Evolutionary conservation across 768 basidiomycete genomes (phyloP), one percentile per base, ranked within the genome.

Genomic region (Glaciozyma martinii): DNA sequence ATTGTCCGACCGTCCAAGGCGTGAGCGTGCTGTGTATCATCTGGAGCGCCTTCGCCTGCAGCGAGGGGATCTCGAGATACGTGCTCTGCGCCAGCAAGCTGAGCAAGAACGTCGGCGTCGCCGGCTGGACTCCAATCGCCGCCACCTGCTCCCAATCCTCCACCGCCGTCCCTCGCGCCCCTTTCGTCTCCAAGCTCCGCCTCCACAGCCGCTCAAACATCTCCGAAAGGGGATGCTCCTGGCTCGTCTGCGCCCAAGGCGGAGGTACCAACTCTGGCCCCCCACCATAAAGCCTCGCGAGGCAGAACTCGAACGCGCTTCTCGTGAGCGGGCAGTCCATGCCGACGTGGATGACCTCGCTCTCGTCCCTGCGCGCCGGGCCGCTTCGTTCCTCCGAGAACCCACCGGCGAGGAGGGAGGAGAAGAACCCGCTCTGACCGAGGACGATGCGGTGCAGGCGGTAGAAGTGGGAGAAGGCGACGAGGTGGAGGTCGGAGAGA

Each of bases 31-130:
- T 81, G 47, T 91, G 78, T 33, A 94, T 82, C 50, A 82, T 78
- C 2, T 82, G 78, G n/a, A 93, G 79, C 0, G 89, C 86, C 67
- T 89, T 85, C 0, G 86, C 83, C 15, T 87, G 84, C 25, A 91
- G 75, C 7, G 84, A 80, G 0, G 89, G 86, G 23, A 92, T 86
- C 37, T 87, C 88, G 27, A 97, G 84, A 76, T 89, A 95, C 27
- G 89, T 82, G 1, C 90, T 81, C 19, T 90, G 90, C 0, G 92
- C 89, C 40, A 97, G 83, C 21, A 95, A 81, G 6, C 90, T 91
- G 19, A 92, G 80, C 9, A 95, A 82, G 71, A 95, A 86, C 13
- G 83, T 81, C 5, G 92, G 89, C 1, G 86, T 83, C 1, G 86
- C 88, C 0, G 85, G 85, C 55, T 93, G 90, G 43, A 85, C 80